A percentile compares a stretch with the other conserved stretches of the same genome.
Conservation (phyloP, 331 rosid genomes). For the Cydonia oblonga region DNA sequence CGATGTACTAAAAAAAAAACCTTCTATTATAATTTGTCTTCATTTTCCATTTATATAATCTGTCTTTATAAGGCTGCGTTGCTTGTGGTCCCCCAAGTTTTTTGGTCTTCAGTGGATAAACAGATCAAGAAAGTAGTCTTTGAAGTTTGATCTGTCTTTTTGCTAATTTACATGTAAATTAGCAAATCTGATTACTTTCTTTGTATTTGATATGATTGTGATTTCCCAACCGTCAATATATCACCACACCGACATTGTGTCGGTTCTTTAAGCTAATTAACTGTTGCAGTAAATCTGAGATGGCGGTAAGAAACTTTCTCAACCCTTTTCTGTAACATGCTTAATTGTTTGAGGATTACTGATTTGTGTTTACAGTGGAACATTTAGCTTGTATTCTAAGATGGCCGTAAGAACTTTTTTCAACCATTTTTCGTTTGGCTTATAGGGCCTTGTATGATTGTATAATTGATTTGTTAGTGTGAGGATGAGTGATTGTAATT, state of each 20-base stretch:
- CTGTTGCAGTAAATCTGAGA: neutral
- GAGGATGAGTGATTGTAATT: neutral
- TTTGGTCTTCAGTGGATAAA: conserved; percentile 6
- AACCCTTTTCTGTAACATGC: neutral
- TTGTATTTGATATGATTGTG: neutral
- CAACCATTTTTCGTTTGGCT: neutral
- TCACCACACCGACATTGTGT: conserved; percentile 10
- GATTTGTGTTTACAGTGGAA: neutral
- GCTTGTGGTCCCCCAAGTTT: conserved; percentile 18
- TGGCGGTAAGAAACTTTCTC: neutral
- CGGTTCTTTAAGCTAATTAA: neutral
- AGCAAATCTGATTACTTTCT: too few relatives aligned
- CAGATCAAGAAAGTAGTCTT: too few relatives aligned
- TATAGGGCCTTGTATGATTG: neutral
- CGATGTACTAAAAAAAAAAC: too few relatives aligned
- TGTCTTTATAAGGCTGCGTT: conserved; percentile 9
- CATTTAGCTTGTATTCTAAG: neutral
- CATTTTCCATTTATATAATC: neutral
- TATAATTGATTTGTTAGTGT: neutral
- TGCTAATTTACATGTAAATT: too few relatives aligned
- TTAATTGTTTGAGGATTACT: neutral
- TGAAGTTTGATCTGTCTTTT: too few relatives aligned
- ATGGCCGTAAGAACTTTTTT: too few relatives aligned
- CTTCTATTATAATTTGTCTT: too few relatives aligned
- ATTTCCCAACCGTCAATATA: neutral